phyloP scores from a whole-genome alignment of 2,329 filamentous ascomycete genomes.

The Claviceps humidiphila region DNA sequence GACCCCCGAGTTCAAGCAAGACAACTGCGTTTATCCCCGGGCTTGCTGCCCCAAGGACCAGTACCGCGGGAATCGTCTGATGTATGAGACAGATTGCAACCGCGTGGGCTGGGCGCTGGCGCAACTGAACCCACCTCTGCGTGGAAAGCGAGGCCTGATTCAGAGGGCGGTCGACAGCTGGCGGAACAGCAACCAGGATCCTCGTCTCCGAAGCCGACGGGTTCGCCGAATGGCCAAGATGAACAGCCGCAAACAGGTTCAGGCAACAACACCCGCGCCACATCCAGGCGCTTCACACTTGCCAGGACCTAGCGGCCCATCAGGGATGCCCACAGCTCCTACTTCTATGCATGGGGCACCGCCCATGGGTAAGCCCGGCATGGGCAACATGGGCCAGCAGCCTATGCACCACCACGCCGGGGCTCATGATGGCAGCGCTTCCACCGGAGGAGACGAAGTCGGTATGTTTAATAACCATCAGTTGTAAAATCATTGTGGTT shows the following conservation, averaged over 20 bases:
- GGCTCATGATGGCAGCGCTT: constrained; percentile 39
- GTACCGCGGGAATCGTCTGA: constrained; percentile 87
- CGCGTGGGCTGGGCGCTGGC: constrained; percentile 98
- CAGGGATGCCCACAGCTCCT: constrained; percentile 49
- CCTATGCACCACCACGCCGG: constrained; percentile 49
- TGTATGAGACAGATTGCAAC: constrained; percentile 98
- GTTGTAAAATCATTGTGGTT: constrained; percentile 45
- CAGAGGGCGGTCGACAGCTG: constrained; percentile 96
- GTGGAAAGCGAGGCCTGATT: constrained; percentile 89
- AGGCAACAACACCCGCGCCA: constrained; percentile 41
- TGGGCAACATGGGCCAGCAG: constrained; percentile 49
- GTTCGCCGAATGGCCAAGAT: constrained; percentile 96
- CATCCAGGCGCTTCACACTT: constrained; percentile 48
- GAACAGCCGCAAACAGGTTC: constrained; percentile 66
- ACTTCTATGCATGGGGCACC: constrained; percentile 46
- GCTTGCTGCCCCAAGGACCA: constrained; percentile 92
- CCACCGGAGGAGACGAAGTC: constrained; percentile 68
- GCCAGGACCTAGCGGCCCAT: constrained; percentile 51
- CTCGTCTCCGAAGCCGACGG: constrained; percentile 74
- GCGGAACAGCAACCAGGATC: constrained; percentile 98
- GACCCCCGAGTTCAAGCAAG: constrained; percentile 81
- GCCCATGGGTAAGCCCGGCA: constrained; percentile 51
- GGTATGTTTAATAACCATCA: constrained; percentile 81
- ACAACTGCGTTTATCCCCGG: constrained; percentile 95
- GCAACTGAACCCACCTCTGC: constrained; percentile 77